Conservation (phyloP, 2,329 filamentous ascomycete genomes). For the Clonostachys byssicola region DNA sequence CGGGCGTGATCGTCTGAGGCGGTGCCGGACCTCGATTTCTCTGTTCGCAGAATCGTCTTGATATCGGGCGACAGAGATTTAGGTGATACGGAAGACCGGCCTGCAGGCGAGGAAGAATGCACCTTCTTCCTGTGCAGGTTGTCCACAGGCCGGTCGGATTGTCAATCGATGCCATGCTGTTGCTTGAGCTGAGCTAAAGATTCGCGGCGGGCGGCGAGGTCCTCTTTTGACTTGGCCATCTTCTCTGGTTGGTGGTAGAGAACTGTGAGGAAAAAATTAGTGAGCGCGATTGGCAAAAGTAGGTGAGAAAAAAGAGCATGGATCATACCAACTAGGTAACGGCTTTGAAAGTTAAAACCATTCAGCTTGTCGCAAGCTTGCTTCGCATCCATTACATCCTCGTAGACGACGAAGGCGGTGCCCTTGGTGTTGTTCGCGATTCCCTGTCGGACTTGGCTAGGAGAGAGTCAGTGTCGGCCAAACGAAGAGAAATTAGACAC, state of each 20-base stretch:
- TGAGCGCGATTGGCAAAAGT: background rate
- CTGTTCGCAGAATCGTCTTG: conserved; percentile 39
- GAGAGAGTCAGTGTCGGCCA: conserved; percentile 1
- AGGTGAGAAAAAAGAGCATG: background rate
- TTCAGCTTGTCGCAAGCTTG: conserved; percentile 99
- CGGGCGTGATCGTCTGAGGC: conserved; percentile 29
- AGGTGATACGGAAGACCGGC: conserved; percentile 53
- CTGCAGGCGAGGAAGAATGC: conserved; percentile 38
- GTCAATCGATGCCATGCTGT: conserved; percentile 98
- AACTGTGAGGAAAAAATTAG: conserved; percentile 29
- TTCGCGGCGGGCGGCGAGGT: conserved; percentile 89
- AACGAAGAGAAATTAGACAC: no score
- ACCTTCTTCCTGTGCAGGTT: conserved; percentile 32
- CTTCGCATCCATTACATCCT: conserved; percentile 98
- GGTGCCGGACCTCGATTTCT: conserved; percentile 25
- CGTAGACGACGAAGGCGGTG: conserved; percentile 98
- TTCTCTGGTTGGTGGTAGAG: conserved; percentile 64
- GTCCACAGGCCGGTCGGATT: conserved; percentile 67
- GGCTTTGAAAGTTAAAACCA: conserved; percentile 99
- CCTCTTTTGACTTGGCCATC: conserved; percentile 81
- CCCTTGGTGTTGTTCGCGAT: conserved; percentile 97
- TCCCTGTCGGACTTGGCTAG: conserved; percentile 94
- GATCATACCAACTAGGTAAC: conserved; percentile 90
- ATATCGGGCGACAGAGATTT: conserved; percentile 29
- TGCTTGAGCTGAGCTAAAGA: conserved; percentile 98